These are phyloP conservation scores for Kalmusia sp. DNA, from an alignment of 2,329 filamentous ascomycete species.

Conservation along the genomic window DNA sequence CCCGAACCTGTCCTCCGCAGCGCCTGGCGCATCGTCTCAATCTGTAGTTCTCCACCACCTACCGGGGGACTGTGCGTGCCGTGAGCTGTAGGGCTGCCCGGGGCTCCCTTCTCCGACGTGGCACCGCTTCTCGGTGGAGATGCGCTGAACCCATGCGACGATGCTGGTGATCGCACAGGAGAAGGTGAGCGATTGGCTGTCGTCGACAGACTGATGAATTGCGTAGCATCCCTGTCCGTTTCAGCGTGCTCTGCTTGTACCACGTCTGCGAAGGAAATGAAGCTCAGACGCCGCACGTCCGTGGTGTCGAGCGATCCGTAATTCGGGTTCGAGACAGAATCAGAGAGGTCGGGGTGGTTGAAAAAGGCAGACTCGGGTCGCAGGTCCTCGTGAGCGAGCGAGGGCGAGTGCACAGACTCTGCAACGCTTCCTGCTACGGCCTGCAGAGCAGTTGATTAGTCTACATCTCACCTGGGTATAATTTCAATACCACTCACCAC, in stretches of 20 bases:
- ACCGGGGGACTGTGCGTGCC: slow-evolving; percentile 62
- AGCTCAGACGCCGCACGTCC: slow-evolving; percentile 84
- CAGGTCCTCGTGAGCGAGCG: slow-evolving; percentile 39
- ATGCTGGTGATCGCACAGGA: slow-evolving; percentile 79
- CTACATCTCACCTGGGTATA: too few relatives aligned
- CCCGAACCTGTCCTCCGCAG: slow-evolving; percentile 83
- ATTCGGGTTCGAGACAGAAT: slow-evolving; percentile 70
- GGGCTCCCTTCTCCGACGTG: slow-evolving; percentile 72
- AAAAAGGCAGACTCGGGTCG: slow-evolving; percentile 29
- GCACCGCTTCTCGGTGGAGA: slow-evolving; percentile 81
- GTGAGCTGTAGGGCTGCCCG: slow-evolving; percentile 65
- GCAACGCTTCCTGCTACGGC: slow-evolving; percentile 58
- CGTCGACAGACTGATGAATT: slow-evolving; percentile 72
- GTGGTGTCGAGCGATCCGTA: slow-evolving; percentile 79
- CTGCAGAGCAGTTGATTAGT: not conserved
- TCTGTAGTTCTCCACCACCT: slow-evolving; percentile 74
- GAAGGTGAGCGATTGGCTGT: slow-evolving; percentile 74
- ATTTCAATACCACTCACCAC: slow-evolving; percentile 40
- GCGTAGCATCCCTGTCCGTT: slow-evolving; percentile 72
- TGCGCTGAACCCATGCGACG: slow-evolving; percentile 71
- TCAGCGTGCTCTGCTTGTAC: slow-evolving; percentile 83
- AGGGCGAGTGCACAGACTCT: slow-evolving; percentile 44
- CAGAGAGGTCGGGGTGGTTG: slow-evolving; percentile 33
- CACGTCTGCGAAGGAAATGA: slow-evolving; percentile 96
- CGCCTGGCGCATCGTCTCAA: slow-evolving; percentile 94